Base-by-base conservation (phyloP, 106 monocot species). In the Cymbidium sinense region DNA sequence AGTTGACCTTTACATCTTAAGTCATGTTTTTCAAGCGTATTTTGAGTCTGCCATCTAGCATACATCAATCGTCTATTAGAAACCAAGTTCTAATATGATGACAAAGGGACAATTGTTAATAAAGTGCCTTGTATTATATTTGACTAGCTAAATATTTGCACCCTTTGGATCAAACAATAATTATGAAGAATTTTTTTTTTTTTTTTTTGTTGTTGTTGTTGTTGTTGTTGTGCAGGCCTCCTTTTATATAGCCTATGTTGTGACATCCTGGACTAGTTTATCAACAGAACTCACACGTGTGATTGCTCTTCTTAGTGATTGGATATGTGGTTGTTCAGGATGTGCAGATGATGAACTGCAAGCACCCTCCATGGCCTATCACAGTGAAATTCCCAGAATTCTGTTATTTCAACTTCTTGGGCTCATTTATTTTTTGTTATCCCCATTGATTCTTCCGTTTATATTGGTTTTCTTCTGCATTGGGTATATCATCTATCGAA, bases 181-280 rank as follows among this genome's bases (percentile, higher is more conserved):
- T 37, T 37, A n/a, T 39, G 37, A 37, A 39, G 19, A 7, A 37
- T 71, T 1, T 36, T 71, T 8, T 71, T 18, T 19, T 79, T n/a
- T n/a, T n/a, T n/a, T n/a, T n/a, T n/a, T n/a, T n/a, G n/a, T n/a
- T n/a, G n/a, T n/a, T n/a, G n/a, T 64, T 20, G 41, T 79, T 44
- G 47, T 47, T 50, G 25, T 2, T 41, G 10, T 41, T 79, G 21
- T 43, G 36, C 37, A 99, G 98, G 98, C 98, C 54, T 84, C 94
- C 27, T 99, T 99, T 77, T 99, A 92, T 77, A 89, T 94, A 77
- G 85, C 95, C 23, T 99, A 88, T 87, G 98, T 95, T 54, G 92
- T 99, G 78, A 99, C 98, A 86, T 99, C 98, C 71, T 99, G 94
- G 98, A 92, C 98, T 41, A 92, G 86, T 82, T 51, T 99, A 65